Evolutionary conservation across 1,284 basidiomycete species (phyloP), one percentile per base, ranked within the genome.

Genomic region (Somion occarium): DNA sequence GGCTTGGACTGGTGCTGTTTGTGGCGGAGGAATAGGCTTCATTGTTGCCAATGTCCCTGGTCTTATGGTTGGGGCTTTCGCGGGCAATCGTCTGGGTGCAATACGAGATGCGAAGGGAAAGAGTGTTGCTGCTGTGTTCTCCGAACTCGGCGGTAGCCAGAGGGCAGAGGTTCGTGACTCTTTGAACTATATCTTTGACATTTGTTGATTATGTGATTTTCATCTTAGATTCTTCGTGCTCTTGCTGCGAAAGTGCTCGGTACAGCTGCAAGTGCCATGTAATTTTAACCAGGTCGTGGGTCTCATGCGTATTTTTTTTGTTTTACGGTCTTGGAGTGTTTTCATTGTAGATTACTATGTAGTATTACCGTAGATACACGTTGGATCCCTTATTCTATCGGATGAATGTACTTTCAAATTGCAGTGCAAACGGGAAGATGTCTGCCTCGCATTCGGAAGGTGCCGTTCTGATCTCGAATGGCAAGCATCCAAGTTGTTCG

Each of bases 91-190:
- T 15, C 70, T 96, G 34, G 93, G 93, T 44, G 91, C 91, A 1
- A 76, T 97, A 49, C 76, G 93, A 49, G 93, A 97, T 62, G 93
- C 93, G 1, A 96, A 96, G 72, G 93, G 88, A 15, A 93, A 91
- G 75, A 87, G 85, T 55, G 93, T 97, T 20, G 91, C 90, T 9
- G 77, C 87, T 18, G 96, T 98, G n/a, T 99, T 99, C 68, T 73
- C 78, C 44, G 78, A 87, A 24, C 76, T 98, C 12, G 86, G 83
- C 15, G 79, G 83, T 2, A 74, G 74, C 48, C 90, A 96, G 75
- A 94, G 92, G 65, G 92, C 94, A 34, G 88, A 94, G 80, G 92
- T 91, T 58, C 51, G 75, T 60, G 18, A 13, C 45, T 44, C 13
- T 34, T 44, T 38, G 41, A 37, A 23, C 46, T 20, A 45, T 49